Conservation (phyloP, 2,329 filamentous ascomycete species). For the Colletotrichum abscissum region DNA sequence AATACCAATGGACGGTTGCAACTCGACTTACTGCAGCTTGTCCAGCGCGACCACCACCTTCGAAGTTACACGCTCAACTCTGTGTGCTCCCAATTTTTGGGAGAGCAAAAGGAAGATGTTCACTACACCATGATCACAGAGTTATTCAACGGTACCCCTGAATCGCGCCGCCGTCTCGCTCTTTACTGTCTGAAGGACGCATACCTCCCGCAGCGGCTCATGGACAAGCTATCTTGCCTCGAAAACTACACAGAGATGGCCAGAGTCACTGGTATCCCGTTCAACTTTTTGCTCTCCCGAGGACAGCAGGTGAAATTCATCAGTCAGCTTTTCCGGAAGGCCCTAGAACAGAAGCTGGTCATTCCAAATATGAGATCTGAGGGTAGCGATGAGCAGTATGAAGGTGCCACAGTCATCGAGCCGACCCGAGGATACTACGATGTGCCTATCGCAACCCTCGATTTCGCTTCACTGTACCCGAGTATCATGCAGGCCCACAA, state of each 20-base stretch:
- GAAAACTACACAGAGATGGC: slow-evolving; percentile 99
- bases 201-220: slow-evolving; percentile 90
- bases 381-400: slow-evolving; percentile 86
- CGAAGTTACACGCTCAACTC: slow-evolving; percentile 98
- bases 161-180: slow-evolving; percentile 89
- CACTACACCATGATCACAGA: slow-evolving; percentile 99
- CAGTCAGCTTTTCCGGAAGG: slow-evolving; percentile 96
- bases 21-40: slow-evolving; percentile 91
- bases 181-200: slow-evolving; percentile 98
- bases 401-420: slow-evolving; percentile 98
- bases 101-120: slow-evolving; percentile 98
- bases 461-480: slow-evolving; percentile 98
- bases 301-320: slow-evolving; percentile 98
- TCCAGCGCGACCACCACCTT: slow-evolving; percentile 94
- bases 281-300: slow-evolving; percentile 91
- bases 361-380: slow-evolving; percentile 87
- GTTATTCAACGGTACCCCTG: slow-evolving; percentile 93
- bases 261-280: slow-evolving; percentile 97
- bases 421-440: slow-evolving; percentile 94
- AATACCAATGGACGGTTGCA: slow-evolving; percentile 96
- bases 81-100: slow-evolving; percentile 92
- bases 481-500: slow-evolving; percentile 99
- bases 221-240: slow-evolving; percentile 98
- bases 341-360: slow-evolving; percentile 90
- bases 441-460: slow-evolving; percentile 93